Base-by-base conservation (phyloP, 1,284 basidiomycete species). In the Kalmanozyma brasiliensis region DNA sequence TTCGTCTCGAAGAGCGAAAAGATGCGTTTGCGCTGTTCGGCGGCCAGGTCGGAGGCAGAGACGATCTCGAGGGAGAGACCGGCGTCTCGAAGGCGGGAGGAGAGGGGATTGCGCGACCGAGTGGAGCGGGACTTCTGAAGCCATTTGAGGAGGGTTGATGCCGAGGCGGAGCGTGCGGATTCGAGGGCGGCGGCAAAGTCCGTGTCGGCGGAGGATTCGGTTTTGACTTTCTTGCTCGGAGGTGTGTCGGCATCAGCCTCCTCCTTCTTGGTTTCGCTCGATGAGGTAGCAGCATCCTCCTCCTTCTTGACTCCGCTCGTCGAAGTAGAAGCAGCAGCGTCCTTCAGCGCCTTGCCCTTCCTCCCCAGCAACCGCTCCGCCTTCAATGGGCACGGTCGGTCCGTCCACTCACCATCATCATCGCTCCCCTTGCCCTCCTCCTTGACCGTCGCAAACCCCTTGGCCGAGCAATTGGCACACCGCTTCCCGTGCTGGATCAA, bases 401-500 rank as follows among this genome's bases (percentile, higher is more conserved):
- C 42, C 37, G 45, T 22, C 26, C 22, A 37, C 20, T 30, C 22
- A 26, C 13, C 42, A 10, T 17, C 41, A 16, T 43, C 60, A 35
- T 38, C 37, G 6, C 44, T 49, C 4, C 14, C 40, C 22, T 41
- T 52, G 47, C n/a, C n/a, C n/a, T 71, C 79, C 68, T 61, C 65
- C 57, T 71, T 72, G n/a, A 78, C 77, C 22, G 80, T 77, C 13
- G 80, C 76, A 43, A 79, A 77, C 33, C 78, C 77, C 26, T 69
- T 78, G 2, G 82, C 82, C 13, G 72, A 60, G 56, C 82, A 83
- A 47, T 77, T 75, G 17, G 60, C 52, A 67, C 82, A 83, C 16
- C 67, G 68, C 45, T 81, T 73, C 0, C 81, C 90, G 69, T 91
- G 90, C 24, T 84, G 84, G 36, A 91, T 87, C 84, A 92, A 86